Evolutionary conservation across 129 eudicot species (phyloP), one percentile per base, ranked within the genome.

Genomic region (Chrysanthemum lavandulifolium): DNA sequence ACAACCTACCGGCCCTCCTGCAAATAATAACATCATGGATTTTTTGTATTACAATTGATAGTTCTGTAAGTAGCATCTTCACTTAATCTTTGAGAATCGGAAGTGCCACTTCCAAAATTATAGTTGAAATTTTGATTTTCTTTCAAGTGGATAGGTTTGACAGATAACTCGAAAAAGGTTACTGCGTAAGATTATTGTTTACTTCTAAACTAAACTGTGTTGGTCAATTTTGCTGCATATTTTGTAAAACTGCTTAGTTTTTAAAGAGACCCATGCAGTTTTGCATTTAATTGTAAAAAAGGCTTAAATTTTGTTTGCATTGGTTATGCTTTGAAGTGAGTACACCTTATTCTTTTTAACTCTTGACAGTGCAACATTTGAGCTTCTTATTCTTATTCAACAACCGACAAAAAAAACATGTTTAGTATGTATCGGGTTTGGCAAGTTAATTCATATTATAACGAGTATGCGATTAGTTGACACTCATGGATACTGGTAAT

Each of bases 1-100:
- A 53, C 95, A 91, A 74, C 91, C 97, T 60, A 91, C 97, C 57
- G 84, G 92, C 52, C 97, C 97, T 53, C 91, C 95, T 27, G 97
- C 95, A 23, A 88, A 91, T 61, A 95, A 91, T 72, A 91, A 91
- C 69, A 84, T 91, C 49, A 86, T 88, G 95, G 97, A 88, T 72
- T 89, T 91, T 23, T 23, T 23, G 25, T 73, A 47, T 84, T 63
- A 73, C 88, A 49, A 91, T 27, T 62, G 95, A 91, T 76, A 85
- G 81, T 67, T 86, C 95, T 9, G 95, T 91, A 49, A 91, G 97
- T 76, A 86, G 91, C 80, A 89, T 89, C 50, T 89, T 89, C 72
- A 88, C 82, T 77, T 89, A 80, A 88, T 50, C 10, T 14, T 77
- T 50, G 12, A 69, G 61, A 78, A 70, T 6, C 5, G 25, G 43